Conservation (phyloP, 2,329 filamentous ascomycete genomes). For the Fusarium humuli region DNA sequence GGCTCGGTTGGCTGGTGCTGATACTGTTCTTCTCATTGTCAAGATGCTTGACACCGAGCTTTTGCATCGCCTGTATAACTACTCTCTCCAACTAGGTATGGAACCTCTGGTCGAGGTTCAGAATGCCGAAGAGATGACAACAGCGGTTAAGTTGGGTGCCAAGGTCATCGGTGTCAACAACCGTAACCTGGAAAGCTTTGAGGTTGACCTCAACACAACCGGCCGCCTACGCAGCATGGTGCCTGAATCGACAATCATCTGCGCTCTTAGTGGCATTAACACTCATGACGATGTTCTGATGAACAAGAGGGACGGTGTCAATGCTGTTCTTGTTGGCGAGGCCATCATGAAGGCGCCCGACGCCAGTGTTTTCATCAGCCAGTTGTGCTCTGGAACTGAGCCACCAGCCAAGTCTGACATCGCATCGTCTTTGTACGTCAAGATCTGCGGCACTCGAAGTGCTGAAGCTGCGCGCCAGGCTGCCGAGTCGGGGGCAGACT, state of each 20-base stretch:
- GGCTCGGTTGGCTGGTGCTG: slow-evolving; percentile 89
- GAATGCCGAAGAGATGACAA: slow-evolving; percentile 90
- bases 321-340: slow-evolving; percentile 93
- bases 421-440: slow-evolving; percentile 74
- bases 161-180: slow-evolving; percentile 98
- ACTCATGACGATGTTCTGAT: slow-evolving; percentile 87
- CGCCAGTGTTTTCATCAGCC: slow-evolving; percentile 82
- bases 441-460: slow-evolving; percentile 93
- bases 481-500: slow-evolving; percentile 86
- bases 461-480: slow-evolving; percentile 83
- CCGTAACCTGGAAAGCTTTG: slow-evolving; percentile 94
- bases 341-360: slow-evolving; percentile 93
- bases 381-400: slow-evolving; percentile 76
- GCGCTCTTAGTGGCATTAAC: slow-evolving; percentile 93
- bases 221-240: slow-evolving; percentile 89
- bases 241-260: slow-evolving; percentile 86
- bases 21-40: slow-evolving; percentile 94
- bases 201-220: slow-evolving; percentile 94
- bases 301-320: slow-evolving; percentile 89
- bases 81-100: slow-evolving; percentile 92
- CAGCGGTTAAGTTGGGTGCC: slow-evolving; percentile 85
- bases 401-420: slow-evolving; percentile 51
- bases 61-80: slow-evolving; percentile 83
- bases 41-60: slow-evolving; percentile 91
- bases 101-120: slow-evolving; percentile 98